Conservation (phyloP, 345 rosid genomes). For the Raphanus sativus region DNA sequence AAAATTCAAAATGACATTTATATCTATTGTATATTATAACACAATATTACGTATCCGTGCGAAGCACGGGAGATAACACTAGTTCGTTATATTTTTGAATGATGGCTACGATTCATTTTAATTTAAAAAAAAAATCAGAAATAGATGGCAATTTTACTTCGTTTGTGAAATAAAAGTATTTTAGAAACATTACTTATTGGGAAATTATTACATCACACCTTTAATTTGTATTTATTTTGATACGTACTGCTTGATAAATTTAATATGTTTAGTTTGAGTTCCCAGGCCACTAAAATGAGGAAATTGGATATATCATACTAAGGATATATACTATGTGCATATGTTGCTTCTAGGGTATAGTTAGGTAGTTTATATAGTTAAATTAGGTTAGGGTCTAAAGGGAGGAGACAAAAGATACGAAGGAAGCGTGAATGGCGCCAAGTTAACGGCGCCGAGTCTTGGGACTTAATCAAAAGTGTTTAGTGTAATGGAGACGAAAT, state of each 20-base stretch:
- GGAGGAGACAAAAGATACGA: constrained; percentile 12
- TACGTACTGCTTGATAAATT: too few relatives aligned
- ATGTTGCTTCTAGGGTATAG: constrained; percentile 10
- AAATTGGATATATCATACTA: background rate
- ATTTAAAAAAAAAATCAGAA: too few relatives aligned
- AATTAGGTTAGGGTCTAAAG: constrained; percentile 23
- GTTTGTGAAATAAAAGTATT: background rate
- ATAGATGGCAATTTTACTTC: background rate
- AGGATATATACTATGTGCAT: background rate
- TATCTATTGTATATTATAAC: too few relatives aligned
- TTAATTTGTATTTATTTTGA: too few relatives aligned
- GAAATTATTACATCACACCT: background rate
- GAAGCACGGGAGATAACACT: too few relatives aligned
- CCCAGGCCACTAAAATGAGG: background rate
- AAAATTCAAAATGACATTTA: too few relatives aligned
- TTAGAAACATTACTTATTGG: background rate
- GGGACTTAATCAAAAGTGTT: constrained; percentile 20
- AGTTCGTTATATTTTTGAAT: too few relatives aligned
- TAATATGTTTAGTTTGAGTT: background rate
- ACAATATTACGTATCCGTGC: too few relatives aligned
- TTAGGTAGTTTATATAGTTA: constrained; percentile 28
- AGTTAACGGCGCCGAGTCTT: constrained; percentile 42
- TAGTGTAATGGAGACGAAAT: constrained; percentile 30
- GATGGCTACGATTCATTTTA: too few relatives aligned
- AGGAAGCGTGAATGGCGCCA: constrained; percentile 39